Percentiles rank a stretch among this genome's conserved stretches.
These are phyloP conservation scores for Hypoxylon rickii DNA, from an alignment of 495 filamentous ascomycete genomes.

Conservation along the genomic window DNA sequence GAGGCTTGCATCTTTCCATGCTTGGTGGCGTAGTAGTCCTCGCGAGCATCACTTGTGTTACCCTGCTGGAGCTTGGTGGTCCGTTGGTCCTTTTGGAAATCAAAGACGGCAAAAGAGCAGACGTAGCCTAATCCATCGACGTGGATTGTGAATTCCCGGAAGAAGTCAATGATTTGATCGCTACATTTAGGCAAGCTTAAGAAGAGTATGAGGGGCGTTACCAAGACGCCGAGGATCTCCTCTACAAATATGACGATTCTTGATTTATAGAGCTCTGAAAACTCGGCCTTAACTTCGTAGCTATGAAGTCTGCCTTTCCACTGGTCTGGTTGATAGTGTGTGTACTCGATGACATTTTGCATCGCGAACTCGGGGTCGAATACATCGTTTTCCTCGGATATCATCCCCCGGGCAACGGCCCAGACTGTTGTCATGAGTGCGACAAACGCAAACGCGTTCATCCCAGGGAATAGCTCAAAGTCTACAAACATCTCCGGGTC, in stretches of 20 bases:
- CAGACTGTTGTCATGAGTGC: conserved; percentile 65
- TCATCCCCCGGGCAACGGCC: conserved; percentile 75
- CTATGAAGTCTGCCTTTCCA: conserved; percentile 91
- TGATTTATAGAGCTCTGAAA: conserved; percentile 83
- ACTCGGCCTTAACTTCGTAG: conserved; percentile 81
- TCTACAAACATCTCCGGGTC: conserved; percentile 89
- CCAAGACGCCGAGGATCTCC: conserved; percentile 87
- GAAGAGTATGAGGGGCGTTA: conserved; percentile 88
- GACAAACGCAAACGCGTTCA: conserved; percentile 42
- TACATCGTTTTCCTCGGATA: conserved; percentile 85
- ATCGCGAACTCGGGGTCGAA: conserved; percentile 92
- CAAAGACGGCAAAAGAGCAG: conserved; percentile 96
- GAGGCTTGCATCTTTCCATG: conserved; percentile 97
- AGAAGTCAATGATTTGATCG: conserved; percentile 95
- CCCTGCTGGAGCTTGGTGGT: conserved; percentile 49
- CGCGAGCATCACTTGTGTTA: conserved; percentile 64
- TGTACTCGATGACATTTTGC: conserved; percentile 85
- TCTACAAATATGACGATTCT: conserved; percentile 90
- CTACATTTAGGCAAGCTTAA: conserved; percentile 85
- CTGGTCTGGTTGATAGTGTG: conserved; percentile 82
- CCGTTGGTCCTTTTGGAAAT: conserved; percentile 84
- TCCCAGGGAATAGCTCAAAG: conserved; percentile 81
- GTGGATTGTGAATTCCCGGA: conserved; percentile 95
- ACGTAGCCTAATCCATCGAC: conserved; percentile 95
- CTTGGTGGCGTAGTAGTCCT: conserved; percentile 92